Evolutionary conservation across 2,329 filamentous ascomycete genomes (phyloP), one percentile per base, ranked within the genome.

Genomic region (Fusarium incarnatum): DNA sequence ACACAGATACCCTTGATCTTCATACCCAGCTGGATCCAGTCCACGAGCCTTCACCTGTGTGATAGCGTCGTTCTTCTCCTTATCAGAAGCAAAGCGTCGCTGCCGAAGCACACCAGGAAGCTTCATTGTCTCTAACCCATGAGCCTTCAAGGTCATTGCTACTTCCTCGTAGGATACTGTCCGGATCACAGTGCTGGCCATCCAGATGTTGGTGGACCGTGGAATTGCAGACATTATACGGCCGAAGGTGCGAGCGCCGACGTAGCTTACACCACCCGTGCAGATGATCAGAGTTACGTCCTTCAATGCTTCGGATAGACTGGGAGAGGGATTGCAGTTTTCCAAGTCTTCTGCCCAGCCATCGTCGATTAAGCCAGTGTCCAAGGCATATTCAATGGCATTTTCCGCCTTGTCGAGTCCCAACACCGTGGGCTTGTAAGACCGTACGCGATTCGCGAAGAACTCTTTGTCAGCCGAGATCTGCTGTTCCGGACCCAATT

Each of bases 231-330:
- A 6, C n/a, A 58, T 23, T 7, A 60, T 48, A 2, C 32, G 42
- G 1, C 15, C n/a, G 6, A 49, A 60, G 3, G 57, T 59, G 5
- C 15, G 15, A 13, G 27, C 28, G 4, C 27, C 28, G 0, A 60
- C 3, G 15, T 42, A 60, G 3, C 57, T 8, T 2, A 6, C 32
- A 3, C 53, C 54, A 2, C n/a, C 57, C 1, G 57, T 48, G 6
- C 42, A 60, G 2, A 23, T 60, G 2, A 42, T 9, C 1, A 60
- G 9, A 3, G 23, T 34, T 1, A 60, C 42, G 0, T n/a, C 32
- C 8, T 10, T 15, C 0, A 60, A 3, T 5, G n/a, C 22, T 1
- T 15, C 6, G 3, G 0, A 3, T 1, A 48, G 11, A 1, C 3
- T 8, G 0, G 25, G 2, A 2, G 57, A 60, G 1, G 27, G 27